Percentiles rank a stretch among this genome's conserved stretches.
These are phyloP conservation scores for Adansonia digitata DNA, from an alignment of 345 rosid species.

Conservation along the genomic window DNA sequence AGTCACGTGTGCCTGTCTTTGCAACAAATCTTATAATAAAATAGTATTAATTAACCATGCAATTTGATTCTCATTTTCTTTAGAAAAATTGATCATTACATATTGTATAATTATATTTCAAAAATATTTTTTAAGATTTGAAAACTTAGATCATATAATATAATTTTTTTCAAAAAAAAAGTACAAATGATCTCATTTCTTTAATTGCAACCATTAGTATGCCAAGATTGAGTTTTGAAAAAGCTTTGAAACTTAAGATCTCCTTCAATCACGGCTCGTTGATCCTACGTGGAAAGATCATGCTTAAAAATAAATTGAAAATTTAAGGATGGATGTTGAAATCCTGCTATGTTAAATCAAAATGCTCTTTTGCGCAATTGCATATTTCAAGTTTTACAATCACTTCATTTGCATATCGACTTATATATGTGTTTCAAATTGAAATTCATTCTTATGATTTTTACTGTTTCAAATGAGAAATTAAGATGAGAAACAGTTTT, in stretches of 20 bases:
- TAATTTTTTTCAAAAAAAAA: neutral
- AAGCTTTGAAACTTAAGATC: constrained; percentile 5
- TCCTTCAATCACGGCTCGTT: neutral
- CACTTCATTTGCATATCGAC: too few species aligned
- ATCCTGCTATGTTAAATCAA: too few species aligned
- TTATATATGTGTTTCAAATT: too few species aligned
- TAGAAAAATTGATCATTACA: neutral
- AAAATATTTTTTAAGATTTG: constrained; percentile 2
- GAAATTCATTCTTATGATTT: too few species aligned
- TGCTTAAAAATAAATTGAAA: too few species aligned
- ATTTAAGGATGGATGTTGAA: too few species aligned
- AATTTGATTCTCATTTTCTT: neutral
- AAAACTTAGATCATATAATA: neutral
- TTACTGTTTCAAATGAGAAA: too few species aligned
- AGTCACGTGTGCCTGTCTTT: neutral
- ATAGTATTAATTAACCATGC: neutral
- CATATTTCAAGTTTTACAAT: too few species aligned
- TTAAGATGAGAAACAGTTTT: too few species aligned
- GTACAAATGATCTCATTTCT: neutral
- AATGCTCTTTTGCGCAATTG: too few species aligned
- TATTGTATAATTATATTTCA: neutral
- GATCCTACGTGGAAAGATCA: too few species aligned
- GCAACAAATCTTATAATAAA: neutral
- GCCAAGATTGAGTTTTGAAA: neutral
- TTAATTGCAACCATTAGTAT: neutral